phyloP scores from a whole-genome alignment of 2,329 filamentous ascomycete species.

The Pseudocercospora cruenta region DNA sequence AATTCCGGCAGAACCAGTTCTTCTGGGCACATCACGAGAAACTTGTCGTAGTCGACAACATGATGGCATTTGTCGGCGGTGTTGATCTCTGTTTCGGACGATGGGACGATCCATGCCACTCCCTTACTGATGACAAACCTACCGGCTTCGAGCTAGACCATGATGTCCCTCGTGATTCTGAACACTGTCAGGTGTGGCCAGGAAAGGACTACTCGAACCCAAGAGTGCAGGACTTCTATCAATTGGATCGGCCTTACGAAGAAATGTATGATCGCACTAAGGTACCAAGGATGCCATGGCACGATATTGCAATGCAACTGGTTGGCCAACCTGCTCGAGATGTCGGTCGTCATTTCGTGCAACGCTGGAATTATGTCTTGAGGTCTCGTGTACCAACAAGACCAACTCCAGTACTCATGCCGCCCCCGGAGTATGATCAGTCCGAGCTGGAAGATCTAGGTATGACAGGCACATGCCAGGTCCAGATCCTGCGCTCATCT shows the following conservation, averaged over 20 bases:
- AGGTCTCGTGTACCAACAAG: conserved; percentile 90
- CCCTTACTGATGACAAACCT: conserved; percentile 86
- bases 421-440: conserved; percentile 86
- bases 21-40: conserved; percentile 99
- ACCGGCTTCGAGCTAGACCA: conserved; percentile 84
- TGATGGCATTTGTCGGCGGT: conserved; percentile 91
- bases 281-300: conserved; percentile 95
- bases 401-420: conserved; percentile 89
- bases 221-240: conserved; percentile 91
- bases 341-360: conserved; percentile 92
- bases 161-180: conserved; percentile 79
- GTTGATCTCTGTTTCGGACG: conserved; percentile 96
- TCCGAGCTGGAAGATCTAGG: conserved; percentile 86
- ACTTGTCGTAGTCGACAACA: conserved; percentile 94
- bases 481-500: conserved; percentile 91
- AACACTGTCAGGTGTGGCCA: conserved; percentile 94
- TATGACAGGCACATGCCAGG: conserved; percentile 90
- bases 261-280: conserved; percentile 96
- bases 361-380: conserved; percentile 96
- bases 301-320: conserved; percentile 97
- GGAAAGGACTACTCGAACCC: conserved; percentile 99
- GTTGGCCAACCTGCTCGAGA: conserved; percentile 94
- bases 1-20: conserved; percentile 98
- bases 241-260: conserved; percentile 90
- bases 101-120: conserved; percentile 95